phyloP scores from a whole-genome alignment of 768 basidiomycete species.

The Chalciporus chontae region DNA sequence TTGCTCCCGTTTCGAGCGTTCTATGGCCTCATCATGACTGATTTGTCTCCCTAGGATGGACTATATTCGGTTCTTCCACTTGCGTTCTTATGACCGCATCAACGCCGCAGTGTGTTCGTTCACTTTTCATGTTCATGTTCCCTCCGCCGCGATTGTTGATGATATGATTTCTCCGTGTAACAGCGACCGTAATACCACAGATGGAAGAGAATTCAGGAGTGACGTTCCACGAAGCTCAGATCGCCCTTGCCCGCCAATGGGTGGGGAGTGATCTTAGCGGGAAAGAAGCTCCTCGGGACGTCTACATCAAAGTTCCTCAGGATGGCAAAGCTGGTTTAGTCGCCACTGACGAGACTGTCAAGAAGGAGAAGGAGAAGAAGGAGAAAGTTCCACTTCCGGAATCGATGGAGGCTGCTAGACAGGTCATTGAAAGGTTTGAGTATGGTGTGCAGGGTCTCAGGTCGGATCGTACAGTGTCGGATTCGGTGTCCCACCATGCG shows the following conservation, averaged over 20 bases:
- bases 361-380: constrained; percentile 56
- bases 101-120: constrained; percentile 65
- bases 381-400: constrained; percentile 67
- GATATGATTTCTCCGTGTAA: not conserved
- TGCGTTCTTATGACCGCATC: constrained; percentile 88
- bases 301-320: constrained; percentile 55
- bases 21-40: not conserved
- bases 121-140: not conserved
- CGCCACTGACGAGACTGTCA: constrained; percentile 50
- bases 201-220: constrained; percentile 78
- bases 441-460: constrained; percentile 51
- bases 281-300: constrained; percentile 41
- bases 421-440: constrained; percentile 72
- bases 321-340: constrained; percentile 48
- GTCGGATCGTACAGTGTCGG: constrained; percentile 62
- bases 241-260: constrained; percentile 79
- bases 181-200: constrained; percentile 50
- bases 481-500: constrained; percentile 81
- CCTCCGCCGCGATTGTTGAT: constrained; percentile 22
- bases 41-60: constrained; percentile 54
- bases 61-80: constrained; percentile 89
- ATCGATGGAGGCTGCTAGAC: constrained; percentile 61
- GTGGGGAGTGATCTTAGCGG: constrained; percentile 46
- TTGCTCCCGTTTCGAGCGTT: not conserved
- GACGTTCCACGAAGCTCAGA: constrained; percentile 80